Evolutionary conservation across 169 alveolate genomes (phyloP), one percentile per base, ranked within the genome.

Genomic region (Plasmodium malariae): DNA sequence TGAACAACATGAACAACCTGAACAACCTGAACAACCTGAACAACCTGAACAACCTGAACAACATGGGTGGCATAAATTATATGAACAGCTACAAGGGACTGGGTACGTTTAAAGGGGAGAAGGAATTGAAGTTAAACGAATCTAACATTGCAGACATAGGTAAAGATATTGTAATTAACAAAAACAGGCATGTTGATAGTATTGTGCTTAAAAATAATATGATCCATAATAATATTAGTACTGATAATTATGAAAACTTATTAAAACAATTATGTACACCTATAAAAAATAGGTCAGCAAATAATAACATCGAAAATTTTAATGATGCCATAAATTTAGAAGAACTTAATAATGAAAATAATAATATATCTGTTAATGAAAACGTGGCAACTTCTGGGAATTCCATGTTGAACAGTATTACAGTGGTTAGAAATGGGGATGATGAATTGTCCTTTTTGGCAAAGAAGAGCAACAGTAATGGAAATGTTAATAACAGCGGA

Each of bases 191-290:
- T 36, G 14, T 11, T 5, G 90, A 21, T 21, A 48, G 57, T n/a
- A 65, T n/a, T 0, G 26, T 43, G 14, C 55, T 17, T 24, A 40
- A 5, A 14, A 48, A 17, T 7, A 30, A 26, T 19, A 1, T 55
- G 2, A 67, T 55, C 48, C 19, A 63, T 54, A 69, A 69, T 28
- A 49, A 6, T 30, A 55, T 85, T 26, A 85, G 71, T 37, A 68
- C 86, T 5, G 91, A 85, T 40, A 85, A 69, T 60, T 85, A 85
- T 45, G 91, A 86, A 0, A 67, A 85, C 55, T n/a, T 85, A 1
- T 49, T 85, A 21, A 85, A 85, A 51, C 87, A 85, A 1, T 48
- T 85, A 43, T 85, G 91, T 37, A 85, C 91, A 4, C 91, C 91
- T 3, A 55, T 85, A 3, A 85, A 85, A 14, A 69, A 26, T 32